Evolutionary conservation across 1,284 basidiomycete species (phyloP), one percentile per base, ranked within the genome.

Genomic region (Rhizopogon parksii): DNA sequence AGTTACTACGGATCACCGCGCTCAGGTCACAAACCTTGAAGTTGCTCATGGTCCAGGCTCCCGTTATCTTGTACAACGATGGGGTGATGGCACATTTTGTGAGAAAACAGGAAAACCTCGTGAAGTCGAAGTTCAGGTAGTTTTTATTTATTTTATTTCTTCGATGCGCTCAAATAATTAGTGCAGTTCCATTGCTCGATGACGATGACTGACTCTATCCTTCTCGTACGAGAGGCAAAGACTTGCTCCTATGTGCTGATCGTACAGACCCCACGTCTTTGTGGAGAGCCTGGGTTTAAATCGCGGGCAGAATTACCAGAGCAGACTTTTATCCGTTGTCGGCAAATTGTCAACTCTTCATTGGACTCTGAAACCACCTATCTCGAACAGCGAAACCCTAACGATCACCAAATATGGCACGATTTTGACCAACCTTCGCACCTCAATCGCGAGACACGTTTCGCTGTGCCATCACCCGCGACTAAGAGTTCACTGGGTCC

Each of bases 241-340:
- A 94, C 85, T 27, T 91, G 94, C 69, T 84, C 88, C 59, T 96
- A 97, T 67, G 82, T 95, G 46, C 76, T 97, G 52, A 88, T 95
- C 57, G 85, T 97, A 53, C 88, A 95, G 67, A 95, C 92, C 0
- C 93, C 94, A 30, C 85, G 92, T 52, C 76, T 97, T 19, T 97
- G 94, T 64, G 82, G 83, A 51, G 85, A 95, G 61, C 92, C 92
- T 11, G 90, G 92, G 6, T 97, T 97, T 73, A 84, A 78, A 65
- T 88, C 87, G 40, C 80, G 77, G 43, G 74, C 75, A 46, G 85
- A 90, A 56, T 71, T 75, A 39, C 76, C 74, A 47, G 81, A 83
- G 52, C 84, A 88, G 60, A 74, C 81, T 21, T 71, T 74, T 59
- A 83, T 91, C 60, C 83, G 80, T 51, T 91, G 88, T 66, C 82